Base-by-base conservation (phyloP, 768 basidiomycete species). In the Leccinellum luteum region DNA sequence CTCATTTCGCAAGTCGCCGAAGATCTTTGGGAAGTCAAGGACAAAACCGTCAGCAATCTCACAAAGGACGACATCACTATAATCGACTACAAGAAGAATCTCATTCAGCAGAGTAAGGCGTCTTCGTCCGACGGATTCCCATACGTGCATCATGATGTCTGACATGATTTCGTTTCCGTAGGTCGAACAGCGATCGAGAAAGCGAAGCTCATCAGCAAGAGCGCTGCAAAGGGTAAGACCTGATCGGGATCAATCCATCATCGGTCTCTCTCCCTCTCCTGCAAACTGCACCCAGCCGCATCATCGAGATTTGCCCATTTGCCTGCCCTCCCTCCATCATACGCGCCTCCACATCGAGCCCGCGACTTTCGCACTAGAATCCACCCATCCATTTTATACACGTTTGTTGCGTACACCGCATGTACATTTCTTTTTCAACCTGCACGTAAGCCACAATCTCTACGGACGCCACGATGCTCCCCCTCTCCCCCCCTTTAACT, bases 21-120 rank as follows among this genome's bases (percentile, higher is more conserved):
- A 71, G 96, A 98, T 73, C 86, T 99, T 8, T 99, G 97, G 97
- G 97, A 99, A 74, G 97, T 99, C 54, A 92, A 93, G 69, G 83
- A 94, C 72, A 88, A 89, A 75, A 93, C 91, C 69, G 94, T 99
- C 72, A 82, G 82, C 73, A 97, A 98, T 76, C 75, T 99, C 60
- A 90, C 94, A 25, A 94, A 89, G 78, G 79, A 85, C 65, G 94
- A 93, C 63, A 93, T 98, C 69, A 87, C 84, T 51, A 98, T 98
- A 69, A 77, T 90, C 31, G 90, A 94, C 73, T 98, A 98, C 81
- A 98, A 98, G 83, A 87, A 82, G 76, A 84, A 85, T 59, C 80
- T 97, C 47, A 77, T 90, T 51, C 88, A 83, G 77, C 81, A 90
- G 73, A 92, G 91, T 88, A 71, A 69, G 86, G 74, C 35, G 25